Percentiles rank a stretch among this genome's conserved stretches.
Conservation (phyloP, 805 yeast genomes). For the Candida wancherniae region DNA sequence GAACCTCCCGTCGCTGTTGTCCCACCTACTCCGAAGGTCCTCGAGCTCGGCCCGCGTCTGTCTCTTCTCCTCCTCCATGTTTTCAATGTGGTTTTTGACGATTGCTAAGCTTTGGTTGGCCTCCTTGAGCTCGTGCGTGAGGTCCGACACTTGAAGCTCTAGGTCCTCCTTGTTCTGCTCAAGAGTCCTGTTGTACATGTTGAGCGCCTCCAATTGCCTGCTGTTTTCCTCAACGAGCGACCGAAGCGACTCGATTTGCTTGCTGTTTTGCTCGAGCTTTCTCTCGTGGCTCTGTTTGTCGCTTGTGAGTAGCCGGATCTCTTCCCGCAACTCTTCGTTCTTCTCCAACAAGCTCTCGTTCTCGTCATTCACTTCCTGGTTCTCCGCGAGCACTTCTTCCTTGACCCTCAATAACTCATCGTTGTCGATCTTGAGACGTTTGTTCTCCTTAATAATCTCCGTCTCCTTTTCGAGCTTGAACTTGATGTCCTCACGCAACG, state of each 20-base stretch:
- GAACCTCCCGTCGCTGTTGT: conserved; percentile 25
- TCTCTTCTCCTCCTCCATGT: conserved; percentile 29
- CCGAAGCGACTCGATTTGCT: conserved; percentile 54
- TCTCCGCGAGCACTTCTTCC: conserved; percentile 27
- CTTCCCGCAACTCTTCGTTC: conserved; percentile 25
- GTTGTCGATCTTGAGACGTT: conserved; percentile 54
- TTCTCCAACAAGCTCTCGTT: conserved; percentile 33
- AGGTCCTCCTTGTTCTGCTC: conserved; percentile 31
- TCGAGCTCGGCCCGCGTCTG: conserved; percentile 31
- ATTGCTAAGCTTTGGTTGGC: conserved; percentile 25
- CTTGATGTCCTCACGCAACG: conserved; percentile 50
- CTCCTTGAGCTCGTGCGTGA: conserved; percentile 24
- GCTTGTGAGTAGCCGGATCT: conserved; percentile 26
- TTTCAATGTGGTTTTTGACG: conserved; percentile 31
- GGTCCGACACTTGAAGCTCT: conserved; percentile 26
- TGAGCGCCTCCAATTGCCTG: conserved; percentile 56
- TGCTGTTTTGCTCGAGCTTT: conserved; percentile 29
- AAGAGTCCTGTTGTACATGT: conserved; percentile 9
- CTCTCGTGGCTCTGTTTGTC: conserved; percentile 34
- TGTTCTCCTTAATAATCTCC: conserved; percentile 56
- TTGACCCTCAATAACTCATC: conserved; percentile 40
- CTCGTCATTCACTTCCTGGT: conserved; percentile 36
- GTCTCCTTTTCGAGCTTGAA: conserved; percentile 61
- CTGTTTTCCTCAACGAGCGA: conserved; percentile 57
- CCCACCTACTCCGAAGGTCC: conserved; percentile 24